Percentiles rank a stretch among this genome's conserved stretches.
phyloP scores from a whole-genome alignment of 2,329 filamentous ascomycete genomes.

The Cytospora leucostoma region DNA sequence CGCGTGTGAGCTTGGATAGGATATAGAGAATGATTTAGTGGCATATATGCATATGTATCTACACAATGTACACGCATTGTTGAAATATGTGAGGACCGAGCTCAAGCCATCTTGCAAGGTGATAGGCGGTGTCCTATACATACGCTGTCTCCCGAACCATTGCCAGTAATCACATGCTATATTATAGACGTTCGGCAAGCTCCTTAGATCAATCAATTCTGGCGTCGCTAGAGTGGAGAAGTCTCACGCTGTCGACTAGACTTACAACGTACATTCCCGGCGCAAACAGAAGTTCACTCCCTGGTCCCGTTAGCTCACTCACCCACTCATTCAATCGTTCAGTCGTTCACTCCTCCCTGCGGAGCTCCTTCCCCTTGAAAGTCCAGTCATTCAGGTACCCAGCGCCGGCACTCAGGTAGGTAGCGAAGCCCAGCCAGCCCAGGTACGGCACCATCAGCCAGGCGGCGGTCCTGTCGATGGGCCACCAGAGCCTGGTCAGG shows the following conservation, averaged over 20 bases:
- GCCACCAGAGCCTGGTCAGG: conserved; percentile 73
- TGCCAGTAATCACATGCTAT: neutral
- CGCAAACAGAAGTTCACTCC: neutral
- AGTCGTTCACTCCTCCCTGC: conserved; percentile 30
- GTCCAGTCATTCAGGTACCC: conserved; percentile 72
- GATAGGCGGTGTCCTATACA: neutral
- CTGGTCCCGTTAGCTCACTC: no score
- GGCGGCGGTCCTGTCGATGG: conserved; percentile 70
- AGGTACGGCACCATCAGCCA: conserved; percentile 81
- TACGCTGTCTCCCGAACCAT: neutral
- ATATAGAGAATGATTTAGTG: no score
- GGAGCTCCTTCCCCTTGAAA: conserved; percentile 43
- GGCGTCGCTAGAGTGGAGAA: neutral
- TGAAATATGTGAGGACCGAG: neutral
- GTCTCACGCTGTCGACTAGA: neutral
- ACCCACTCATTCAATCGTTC: neutral
- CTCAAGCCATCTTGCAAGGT: neutral
- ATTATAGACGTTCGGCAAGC: neutral
- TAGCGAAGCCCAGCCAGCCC: conserved; percentile 84
- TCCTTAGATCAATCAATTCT: neutral
- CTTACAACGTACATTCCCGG: neutral
- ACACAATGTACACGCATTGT: neutral
- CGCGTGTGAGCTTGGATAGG: neutral
- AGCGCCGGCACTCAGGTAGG: conserved; percentile 74
- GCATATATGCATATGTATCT: neutral